These are phyloP conservation scores for Thuidium tamariscinum DNA, from an alignment of 225 moss, liverwort and hornwort species.

Conservation along the genomic window DNA sequence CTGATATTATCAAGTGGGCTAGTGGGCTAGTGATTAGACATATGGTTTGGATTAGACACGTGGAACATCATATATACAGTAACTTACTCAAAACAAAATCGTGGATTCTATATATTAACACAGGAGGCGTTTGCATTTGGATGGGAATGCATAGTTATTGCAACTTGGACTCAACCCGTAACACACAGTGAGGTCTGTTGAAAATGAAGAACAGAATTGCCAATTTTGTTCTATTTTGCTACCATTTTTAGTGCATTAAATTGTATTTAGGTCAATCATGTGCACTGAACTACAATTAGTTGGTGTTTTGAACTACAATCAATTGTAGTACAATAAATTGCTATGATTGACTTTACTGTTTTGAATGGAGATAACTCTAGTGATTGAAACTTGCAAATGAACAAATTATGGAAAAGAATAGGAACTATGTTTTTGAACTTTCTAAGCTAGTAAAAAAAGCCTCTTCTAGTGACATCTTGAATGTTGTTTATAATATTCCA, in stretches of 20 bases:
- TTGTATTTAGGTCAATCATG: background rate
- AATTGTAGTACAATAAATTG: fast-evolving
- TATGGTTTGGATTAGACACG: background rate
- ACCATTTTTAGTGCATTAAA: background rate
- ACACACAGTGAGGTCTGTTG: fast-evolving
- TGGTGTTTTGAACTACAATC: fast-evolving
- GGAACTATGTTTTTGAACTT: background rate
- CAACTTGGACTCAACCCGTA: too few relatives aligned
- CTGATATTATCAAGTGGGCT: background rate
- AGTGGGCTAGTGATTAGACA: background rate
- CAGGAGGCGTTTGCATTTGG: background rate
- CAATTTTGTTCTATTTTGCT: background rate
- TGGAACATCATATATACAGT: too few relatives aligned
- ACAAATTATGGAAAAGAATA: background rate
- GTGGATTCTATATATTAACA: background rate
- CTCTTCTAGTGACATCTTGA: background rate
- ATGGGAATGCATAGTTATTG: fast-evolving
- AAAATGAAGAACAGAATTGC: fast-evolving
- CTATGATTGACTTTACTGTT: too few relatives aligned
- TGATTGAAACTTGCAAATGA: background rate
- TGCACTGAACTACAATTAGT: fast-evolving
- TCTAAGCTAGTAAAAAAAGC: too few relatives aligned
- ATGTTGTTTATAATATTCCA: fast-evolving
- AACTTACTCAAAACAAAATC: background rate
- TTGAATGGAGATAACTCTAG: too few relatives aligned